phyloP scores from a whole-genome alignment of 257 asterid genomes.

The Thymus mandschuricus region DNA sequence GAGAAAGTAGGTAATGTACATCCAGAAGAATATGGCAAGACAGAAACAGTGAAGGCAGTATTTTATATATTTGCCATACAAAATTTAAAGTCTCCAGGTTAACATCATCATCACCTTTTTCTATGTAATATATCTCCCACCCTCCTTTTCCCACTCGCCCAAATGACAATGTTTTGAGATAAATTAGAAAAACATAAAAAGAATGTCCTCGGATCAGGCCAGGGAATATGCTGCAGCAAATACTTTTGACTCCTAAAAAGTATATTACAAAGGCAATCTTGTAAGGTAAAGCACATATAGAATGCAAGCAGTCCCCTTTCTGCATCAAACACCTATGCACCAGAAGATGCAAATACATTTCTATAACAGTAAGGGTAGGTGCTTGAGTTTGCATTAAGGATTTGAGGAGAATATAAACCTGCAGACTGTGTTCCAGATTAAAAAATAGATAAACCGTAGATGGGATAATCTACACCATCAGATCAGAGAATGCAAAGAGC shows the following conservation, averaged over 20 bases:
- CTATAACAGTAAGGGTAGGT: no score
- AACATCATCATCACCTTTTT: conserved; percentile 6
- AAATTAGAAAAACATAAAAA: not conserved
- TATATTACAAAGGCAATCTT: not conserved
- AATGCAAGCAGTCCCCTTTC: not conserved
- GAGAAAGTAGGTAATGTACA: not conserved
- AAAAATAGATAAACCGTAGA: not conserved
- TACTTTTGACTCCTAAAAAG: conserved; percentile 3
- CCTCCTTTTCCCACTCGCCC: not conserved
- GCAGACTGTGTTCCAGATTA: conserved; percentile 10
- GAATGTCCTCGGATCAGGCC: not conserved
- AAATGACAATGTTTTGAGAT: not conserved
- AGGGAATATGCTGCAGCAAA: not conserved
- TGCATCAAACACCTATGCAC: not conserved
- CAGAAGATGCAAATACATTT: not conserved
- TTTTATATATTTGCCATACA: not conserved
- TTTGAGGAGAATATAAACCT: conserved; percentile 4
- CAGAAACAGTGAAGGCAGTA: conserved; percentile 2
- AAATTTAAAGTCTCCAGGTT: not conserved
- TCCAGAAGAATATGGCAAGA: not conserved
- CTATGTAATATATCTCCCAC: conserved; percentile 7
- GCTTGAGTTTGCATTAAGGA: not conserved
- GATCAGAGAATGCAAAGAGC: conserved; percentile 21
- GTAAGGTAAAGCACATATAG: not conserved
- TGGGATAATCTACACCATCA: conserved; percentile 1